Conservation (phyloP, 345 rosid genomes). For the Pugionium cornutum region DNA sequence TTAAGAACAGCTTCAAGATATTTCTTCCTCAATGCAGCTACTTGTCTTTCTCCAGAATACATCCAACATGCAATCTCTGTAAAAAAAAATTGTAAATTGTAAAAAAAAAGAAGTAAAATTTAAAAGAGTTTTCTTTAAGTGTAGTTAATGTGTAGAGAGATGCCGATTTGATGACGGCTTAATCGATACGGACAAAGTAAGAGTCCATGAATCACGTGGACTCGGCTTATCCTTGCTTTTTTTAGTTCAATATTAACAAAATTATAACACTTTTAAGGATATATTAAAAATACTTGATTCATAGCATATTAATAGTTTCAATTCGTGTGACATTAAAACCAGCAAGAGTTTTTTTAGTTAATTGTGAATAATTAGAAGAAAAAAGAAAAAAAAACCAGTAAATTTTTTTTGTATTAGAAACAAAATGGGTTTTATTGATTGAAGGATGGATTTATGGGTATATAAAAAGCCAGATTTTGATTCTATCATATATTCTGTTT, state of each 20-base stretch:
- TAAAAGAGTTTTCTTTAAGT: not conserved
- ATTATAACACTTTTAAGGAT: not conserved
- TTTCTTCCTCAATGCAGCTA: slow-evolving; percentile 85
- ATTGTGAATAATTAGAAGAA: no score
- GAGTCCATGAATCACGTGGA: slow-evolving; percentile 62
- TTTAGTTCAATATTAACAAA: not conserved
- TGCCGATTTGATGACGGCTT: slow-evolving; percentile 33
- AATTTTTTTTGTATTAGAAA: no score
- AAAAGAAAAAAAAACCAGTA: no score
- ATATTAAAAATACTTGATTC: not conserved
- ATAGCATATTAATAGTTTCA: no score
- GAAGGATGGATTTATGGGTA: not conserved
- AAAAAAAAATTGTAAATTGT: not conserved
- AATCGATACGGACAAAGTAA: slow-evolving; percentile 41
- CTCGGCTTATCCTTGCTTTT: slow-evolving; percentile 35
- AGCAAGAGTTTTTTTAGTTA: no score
- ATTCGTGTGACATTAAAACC: no score
- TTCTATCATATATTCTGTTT: not conserved
- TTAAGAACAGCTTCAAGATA: slow-evolving; percentile 91
- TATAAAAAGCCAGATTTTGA: not conserved
- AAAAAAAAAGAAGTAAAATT: not conserved
- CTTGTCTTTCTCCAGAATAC: slow-evolving; percentile 98
- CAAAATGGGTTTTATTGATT: not conserved
- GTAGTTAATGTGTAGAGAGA: slow-evolving; percentile 40
- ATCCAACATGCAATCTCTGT: slow-evolving; percentile 99